Percentiles rank a stretch among this genome's conserved stretches.
phyloP scores from a whole-genome alignment of 148 eudicot species.

The Polygonum aviculare region DNA sequence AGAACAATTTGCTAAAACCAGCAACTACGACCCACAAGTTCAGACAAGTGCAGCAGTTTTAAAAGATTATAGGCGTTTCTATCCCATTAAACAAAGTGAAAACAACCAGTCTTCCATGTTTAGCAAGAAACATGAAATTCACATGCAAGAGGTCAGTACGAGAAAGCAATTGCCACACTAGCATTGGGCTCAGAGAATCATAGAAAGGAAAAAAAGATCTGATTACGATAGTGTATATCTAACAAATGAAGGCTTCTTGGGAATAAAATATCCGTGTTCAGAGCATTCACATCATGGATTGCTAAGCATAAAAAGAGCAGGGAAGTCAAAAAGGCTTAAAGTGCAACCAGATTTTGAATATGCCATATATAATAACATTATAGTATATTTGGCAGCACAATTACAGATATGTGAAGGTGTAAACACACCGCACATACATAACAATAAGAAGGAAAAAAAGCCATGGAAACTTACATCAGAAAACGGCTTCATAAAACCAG shows the following conservation, averaged over 20 bases:
- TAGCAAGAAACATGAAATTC: neutral
- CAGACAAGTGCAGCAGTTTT: neutral
- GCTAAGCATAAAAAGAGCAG: neutral
- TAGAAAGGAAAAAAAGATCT: neutral
- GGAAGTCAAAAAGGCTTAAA: neutral
- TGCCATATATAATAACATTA: neutral
- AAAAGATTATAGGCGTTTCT: neutral
- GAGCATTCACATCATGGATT: neutral
- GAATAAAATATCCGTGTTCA: neutral
- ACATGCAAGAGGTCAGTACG: neutral
- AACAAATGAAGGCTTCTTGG: neutral
- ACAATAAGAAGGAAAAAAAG: neutral
- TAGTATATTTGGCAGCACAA: neutral
- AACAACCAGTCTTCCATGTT: neutral
- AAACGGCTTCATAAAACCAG: slow-evolving; percentile 48
- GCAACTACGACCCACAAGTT: neutral
- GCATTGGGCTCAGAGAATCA: neutral
- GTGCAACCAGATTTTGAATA: neutral
- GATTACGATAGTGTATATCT: neutral
- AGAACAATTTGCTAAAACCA: neutral
- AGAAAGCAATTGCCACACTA: neutral
- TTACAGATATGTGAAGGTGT: neutral
- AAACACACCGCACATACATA: neutral
- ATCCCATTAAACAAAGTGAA: neutral
- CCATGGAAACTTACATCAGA: slow-evolving; percentile 50